Percentiles rank a stretch among this genome's conserved stretches.
These are phyloP conservation scores for Aspergillus caelatus DNA, from an alignment of 2,329 filamentous ascomycete genomes.

Conservation along the genomic window DNA sequence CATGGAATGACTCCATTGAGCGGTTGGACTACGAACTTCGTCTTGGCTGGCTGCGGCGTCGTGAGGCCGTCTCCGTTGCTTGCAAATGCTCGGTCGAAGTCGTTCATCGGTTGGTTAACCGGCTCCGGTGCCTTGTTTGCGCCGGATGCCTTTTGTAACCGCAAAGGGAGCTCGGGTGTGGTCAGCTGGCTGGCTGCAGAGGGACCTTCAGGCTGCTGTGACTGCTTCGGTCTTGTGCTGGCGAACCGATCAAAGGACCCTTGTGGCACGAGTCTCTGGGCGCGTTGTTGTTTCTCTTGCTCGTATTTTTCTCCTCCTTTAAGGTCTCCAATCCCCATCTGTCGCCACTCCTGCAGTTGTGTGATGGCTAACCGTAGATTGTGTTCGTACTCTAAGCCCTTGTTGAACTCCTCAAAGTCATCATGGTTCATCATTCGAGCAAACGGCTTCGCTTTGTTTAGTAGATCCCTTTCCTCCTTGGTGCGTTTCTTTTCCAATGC, in stretches of 20 bases:
- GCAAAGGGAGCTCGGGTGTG: constrained; percentile 74
- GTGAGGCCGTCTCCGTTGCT: constrained; percentile 51
- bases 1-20: constrained; percentile 54
- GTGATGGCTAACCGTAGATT: constrained; percentile 86
- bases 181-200: constrained; percentile 76
- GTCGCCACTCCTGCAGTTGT: constrained; percentile 93
- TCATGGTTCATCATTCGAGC: constrained; percentile 93
- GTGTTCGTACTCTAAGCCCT: constrained; percentile 85
- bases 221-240: constrained; percentile 70
- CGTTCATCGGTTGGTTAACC: constrained; percentile 46
- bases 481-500: constrained; percentile 91
- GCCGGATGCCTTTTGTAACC: constrained; percentile 50
- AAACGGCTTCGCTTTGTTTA: constrained; percentile 94
- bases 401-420: constrained; percentile 84
- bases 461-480: constrained; percentile 88
- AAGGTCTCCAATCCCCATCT: constrained; percentile 79
- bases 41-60: constrained; percentile 45
- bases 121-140: constrained; percentile 36
- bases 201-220: constrained; percentile 69
- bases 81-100: constrained; percentile 56
- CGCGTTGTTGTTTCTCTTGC: constrained; percentile 76
- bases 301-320: constrained; percentile 91
- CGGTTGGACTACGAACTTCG: constrained; percentile 56
- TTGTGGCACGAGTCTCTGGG: constrained; percentile 67
- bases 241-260: constrained; percentile 86